A percentile compares a stretch with the other conserved stretches of the same genome.
phyloP scores from a whole-genome alignment of 768 basidiomycete genomes.

The Collybia sordida region DNA sequence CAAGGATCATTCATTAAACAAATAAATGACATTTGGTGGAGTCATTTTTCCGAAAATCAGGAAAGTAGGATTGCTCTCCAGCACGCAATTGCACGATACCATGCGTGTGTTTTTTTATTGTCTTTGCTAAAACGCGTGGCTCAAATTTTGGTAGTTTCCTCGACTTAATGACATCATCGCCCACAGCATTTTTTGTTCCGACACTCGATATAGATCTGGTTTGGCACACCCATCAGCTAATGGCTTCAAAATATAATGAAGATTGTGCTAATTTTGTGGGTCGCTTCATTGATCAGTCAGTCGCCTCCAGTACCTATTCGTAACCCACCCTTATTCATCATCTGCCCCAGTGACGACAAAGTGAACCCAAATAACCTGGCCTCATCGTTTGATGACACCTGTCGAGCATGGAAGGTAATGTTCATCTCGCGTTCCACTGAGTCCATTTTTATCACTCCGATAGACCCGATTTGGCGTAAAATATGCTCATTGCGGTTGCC shows the following conservation, averaged over 20 bases:
- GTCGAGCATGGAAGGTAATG: conserved; percentile 21
- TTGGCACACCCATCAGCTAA: conserved; percentile 68
- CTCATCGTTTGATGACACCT: conserved; percentile 25
- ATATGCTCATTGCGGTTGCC: conserved; percentile 58
- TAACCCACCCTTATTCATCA: not conserved
- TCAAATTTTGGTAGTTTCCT: conserved; percentile 33
- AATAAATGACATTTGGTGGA: conserved; percentile 45
- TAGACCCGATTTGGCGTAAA: conserved; percentile 38
- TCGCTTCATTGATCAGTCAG: conserved; percentile 49
- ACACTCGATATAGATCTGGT: conserved; percentile 67
- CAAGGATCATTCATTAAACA: conserved; percentile 12
- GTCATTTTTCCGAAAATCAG: conserved; percentile 36
- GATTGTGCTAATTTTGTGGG: conserved; percentile 40
- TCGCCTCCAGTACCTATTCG: not conserved
- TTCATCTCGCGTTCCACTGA: not conserved
- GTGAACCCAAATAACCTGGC: conserved; percentile 20
- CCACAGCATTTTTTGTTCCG: conserved; percentile 41
- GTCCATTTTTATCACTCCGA: conserved; percentile 11
- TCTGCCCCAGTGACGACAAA: conserved; percentile 30
- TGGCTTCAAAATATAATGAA: conserved; percentile 35
- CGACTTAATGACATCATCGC: conserved; percentile 42
- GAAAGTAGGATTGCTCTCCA: conserved; percentile 40
- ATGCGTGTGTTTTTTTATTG: conserved; percentile 36
- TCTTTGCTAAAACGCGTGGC: not conserved
- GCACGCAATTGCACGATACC: conserved; percentile 55